phyloP scores from a whole-genome alignment of 441 rosid genomes.

The Populus hybrid region DNA sequence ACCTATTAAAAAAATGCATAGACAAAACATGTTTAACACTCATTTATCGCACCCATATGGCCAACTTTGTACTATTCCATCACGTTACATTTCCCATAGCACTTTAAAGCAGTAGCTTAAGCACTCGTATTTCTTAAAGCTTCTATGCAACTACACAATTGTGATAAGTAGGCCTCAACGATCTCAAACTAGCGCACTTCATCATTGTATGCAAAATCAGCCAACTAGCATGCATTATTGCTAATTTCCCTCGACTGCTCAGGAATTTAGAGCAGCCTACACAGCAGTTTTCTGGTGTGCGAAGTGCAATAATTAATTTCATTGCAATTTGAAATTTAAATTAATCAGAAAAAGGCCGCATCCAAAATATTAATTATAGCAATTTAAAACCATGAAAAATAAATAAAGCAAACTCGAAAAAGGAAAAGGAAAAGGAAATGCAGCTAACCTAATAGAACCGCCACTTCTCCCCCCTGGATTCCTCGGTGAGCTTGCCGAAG shows the following conservation, averaged over 20 bases:
- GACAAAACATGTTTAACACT: not conserved
- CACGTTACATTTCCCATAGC: not conserved
- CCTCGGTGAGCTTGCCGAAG: conserved; percentile 1
- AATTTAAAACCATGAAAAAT: not conserved
- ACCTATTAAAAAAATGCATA: not conserved
- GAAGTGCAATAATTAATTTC: not conserved
- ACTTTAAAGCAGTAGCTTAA: not conserved
- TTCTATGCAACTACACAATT: not conserved
- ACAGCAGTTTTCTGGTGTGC: not conserved
- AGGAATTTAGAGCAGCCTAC: not conserved
- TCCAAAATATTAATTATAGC: not conserved
- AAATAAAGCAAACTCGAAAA: not conserved
- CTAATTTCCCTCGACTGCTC: not conserved
- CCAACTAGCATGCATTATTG: not conserved
- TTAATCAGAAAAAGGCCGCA: not conserved
- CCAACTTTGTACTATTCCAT: not conserved
- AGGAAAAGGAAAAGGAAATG: not conserved
- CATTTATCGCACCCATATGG: not conserved
- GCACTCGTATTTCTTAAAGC: not conserved
- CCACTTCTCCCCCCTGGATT: conserved; percentile 12
- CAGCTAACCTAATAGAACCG: conserved; percentile 10
- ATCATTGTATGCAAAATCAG: not conserved
- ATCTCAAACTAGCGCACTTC: not conserved
- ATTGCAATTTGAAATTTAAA: not conserved
- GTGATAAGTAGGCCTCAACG: not conserved